phyloP scores from a whole-genome alignment of 495 filamentous ascomycete genomes.

The Podospora anserina region DNA sequence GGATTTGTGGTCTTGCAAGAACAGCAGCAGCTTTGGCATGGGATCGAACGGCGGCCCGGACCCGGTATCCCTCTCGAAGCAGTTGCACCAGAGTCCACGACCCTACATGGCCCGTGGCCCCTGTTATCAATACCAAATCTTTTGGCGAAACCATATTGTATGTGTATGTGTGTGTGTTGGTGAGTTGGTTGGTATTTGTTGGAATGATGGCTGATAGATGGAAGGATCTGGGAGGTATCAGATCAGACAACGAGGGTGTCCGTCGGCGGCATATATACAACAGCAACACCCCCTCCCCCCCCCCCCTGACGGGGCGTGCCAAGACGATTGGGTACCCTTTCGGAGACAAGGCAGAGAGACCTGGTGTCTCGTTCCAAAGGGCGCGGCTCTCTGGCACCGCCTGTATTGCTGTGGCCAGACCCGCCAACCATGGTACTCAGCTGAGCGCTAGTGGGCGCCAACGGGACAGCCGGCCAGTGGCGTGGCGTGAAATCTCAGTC shows the following conservation, averaged over 20 bases:
- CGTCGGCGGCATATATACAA: slow-evolving; percentile 5
- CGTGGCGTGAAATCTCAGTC: background rate
- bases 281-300: background rate
- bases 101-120: slow-evolving; percentile 49
- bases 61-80: slow-evolving; percentile 40
- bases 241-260: background rate
- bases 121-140: slow-evolving; percentile 44
- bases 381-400: background rate
- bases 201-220: background rate
- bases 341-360: slow-evolving; percentile 6
- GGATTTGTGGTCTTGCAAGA: slow-evolving; percentile 30
- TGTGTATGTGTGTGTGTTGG: background rate
- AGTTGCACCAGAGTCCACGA: slow-evolving; percentile 38
- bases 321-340: background rate
- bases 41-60: slow-evolving; percentile 47
- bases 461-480: slow-evolving; percentile 1
- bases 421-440: background rate
- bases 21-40: slow-evolving; percentile 32
- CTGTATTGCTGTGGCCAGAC: background rate
- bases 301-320: background rate
- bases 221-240: background rate
- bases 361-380: slow-evolving; percentile 5
- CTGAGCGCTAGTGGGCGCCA: slow-evolving; percentile 9
- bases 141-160: slow-evolving; percentile 18
- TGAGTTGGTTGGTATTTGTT: background rate